Conservation (phyloP, 192 early-diverging fungal species). For the Coemansia sp. region DNA sequence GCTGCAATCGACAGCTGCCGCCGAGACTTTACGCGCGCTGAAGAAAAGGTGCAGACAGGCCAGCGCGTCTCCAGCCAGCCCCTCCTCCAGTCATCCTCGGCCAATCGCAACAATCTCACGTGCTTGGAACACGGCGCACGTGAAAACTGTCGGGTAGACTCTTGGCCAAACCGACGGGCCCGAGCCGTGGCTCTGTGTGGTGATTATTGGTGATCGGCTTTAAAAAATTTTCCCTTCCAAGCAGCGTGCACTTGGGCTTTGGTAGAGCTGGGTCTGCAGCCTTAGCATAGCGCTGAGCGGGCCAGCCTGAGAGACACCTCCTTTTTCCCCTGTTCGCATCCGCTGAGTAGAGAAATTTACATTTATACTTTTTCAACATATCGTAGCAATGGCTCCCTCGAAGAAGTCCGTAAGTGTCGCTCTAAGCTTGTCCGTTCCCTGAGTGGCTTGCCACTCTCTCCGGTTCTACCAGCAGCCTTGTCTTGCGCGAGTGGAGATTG, state of each 20-base stretch:
- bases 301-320: conserved; percentile 14
- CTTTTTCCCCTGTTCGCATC: conserved; percentile 45
- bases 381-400: conserved; percentile 52
- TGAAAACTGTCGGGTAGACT: conserved; percentile 9
- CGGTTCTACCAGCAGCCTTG: neutral
- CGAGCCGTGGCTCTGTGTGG: conserved; percentile 1
- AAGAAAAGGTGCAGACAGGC: neutral
- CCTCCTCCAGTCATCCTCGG: neutral
- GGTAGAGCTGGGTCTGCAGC: neutral
- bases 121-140: neutral
- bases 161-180: neutral
- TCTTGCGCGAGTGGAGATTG: neutral
- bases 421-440: neutral
- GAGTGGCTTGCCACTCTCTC: neutral
- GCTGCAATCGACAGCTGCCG: neutral
- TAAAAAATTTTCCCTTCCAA: conserved; percentile 7
- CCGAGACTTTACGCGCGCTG: neutral
- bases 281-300: neutral
- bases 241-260: neutral
- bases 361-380: conserved; percentile 27
- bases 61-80: neutral
- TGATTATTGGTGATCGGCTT: conserved; percentile 6
- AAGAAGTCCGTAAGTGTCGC: conserved; percentile 53
- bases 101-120: neutral
- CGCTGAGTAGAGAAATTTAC: conserved; percentile 34